Evolutionary conservation across 2,329 filamentous ascomycete genomes (phyloP).

Genomic region (Trichoderma arundinaceum): DNA sequence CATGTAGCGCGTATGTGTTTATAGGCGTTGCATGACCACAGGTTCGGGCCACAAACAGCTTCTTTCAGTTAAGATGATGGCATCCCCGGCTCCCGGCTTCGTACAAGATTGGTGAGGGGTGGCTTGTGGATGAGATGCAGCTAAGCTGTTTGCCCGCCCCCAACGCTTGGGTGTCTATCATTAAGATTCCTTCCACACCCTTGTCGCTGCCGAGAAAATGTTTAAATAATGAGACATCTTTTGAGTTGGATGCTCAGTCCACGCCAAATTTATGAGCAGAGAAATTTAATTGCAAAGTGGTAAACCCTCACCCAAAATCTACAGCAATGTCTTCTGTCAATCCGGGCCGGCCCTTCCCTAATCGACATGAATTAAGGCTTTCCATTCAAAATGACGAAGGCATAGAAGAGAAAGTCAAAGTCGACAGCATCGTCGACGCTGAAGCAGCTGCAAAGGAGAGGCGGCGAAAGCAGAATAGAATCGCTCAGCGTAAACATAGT

Average conservation of each 20-base stretch:
- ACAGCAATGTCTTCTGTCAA: conserved; percentile 4
- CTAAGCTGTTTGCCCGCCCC: conserved; percentile 29
- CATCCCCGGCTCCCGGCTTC: conserved; percentile 18
- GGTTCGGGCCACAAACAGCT: conserved; percentile 8
- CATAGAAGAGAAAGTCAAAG: conserved; percentile 8
- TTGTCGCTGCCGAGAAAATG: conserved; percentile 10
- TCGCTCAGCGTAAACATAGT: conserved; percentile 30
- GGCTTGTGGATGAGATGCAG: conserved; percentile 24
- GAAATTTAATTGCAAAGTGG: background rate
- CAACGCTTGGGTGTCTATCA: conserved; percentile 21
- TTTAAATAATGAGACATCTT: conserved; percentile 17
- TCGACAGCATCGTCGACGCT: conserved; percentile 10
- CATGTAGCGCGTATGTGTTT: conserved; percentile 19
- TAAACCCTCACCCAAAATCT: background rate
- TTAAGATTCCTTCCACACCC: conserved; percentile 24
- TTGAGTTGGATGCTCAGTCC: background rate
- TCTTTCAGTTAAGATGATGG: background rate
- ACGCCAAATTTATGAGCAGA: background rate
- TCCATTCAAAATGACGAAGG: conserved; percentile 11
- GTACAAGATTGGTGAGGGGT: conserved; percentile 12
- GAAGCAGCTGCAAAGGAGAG: conserved; percentile 25
- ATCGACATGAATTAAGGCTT: conserved; percentile 5
- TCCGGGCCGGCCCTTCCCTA: background rate
- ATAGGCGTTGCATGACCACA: conserved; percentile 11
- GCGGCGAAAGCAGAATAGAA: conserved; percentile 24